Evolutionary conservation across 1,284 basidiomycete genomes (phyloP).

Genomic region (Ustilago esculenta): DNA sequence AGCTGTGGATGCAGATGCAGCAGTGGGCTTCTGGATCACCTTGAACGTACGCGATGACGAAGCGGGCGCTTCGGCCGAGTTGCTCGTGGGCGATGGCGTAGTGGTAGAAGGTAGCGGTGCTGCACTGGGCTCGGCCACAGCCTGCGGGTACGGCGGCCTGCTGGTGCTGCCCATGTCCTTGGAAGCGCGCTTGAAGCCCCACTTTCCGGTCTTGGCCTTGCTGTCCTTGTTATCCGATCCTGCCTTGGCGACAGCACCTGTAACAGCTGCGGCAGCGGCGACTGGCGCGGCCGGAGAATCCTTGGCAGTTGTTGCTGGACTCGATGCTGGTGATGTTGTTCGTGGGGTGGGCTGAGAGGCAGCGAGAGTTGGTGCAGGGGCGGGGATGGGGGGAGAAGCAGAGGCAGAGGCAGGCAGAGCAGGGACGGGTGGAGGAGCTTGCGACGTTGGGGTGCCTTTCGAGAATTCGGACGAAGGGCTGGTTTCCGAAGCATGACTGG

Average conservation of each 20-base stretch:
- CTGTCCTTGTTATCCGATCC: slow-evolving; percentile 12
- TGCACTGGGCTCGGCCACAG: slow-evolving; percentile 18
- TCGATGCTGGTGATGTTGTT: slow-evolving; percentile 7
- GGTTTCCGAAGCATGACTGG: slow-evolving; percentile 14
- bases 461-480: slow-evolving; percentile 34
- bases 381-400: not conserved
- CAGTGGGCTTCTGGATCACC: slow-evolving; percentile 40
- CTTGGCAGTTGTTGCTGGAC: not conserved
- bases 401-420: slow-evolving; percentile 22
- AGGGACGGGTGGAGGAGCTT: slow-evolving; percentile 37
- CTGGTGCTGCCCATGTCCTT: slow-evolving; percentile 22
- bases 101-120: slow-evolving; percentile 8
- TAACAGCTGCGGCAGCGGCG: slow-evolving; percentile 4
- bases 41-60: slow-evolving; percentile 46
- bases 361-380: not conserved
- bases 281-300: slow-evolving; percentile 1
- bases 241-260: slow-evolving; percentile 8
- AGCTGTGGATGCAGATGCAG: slow-evolving; percentile 15
- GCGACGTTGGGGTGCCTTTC: slow-evolving; percentile 27
- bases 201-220: slow-evolving; percentile 38
- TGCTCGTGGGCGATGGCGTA: slow-evolving; percentile 16
- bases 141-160: slow-evolving; percentile 38
- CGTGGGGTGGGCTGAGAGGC: slow-evolving; percentile 2
- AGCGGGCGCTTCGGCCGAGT: slow-evolving; percentile 11
- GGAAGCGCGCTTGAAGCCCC: slow-evolving; percentile 46